Evolutionary conservation across 2,329 filamentous ascomycete genomes (phyloP), one percentile per base, ranked within the genome.

Genomic region (Aspergillus bombycis): DNA sequence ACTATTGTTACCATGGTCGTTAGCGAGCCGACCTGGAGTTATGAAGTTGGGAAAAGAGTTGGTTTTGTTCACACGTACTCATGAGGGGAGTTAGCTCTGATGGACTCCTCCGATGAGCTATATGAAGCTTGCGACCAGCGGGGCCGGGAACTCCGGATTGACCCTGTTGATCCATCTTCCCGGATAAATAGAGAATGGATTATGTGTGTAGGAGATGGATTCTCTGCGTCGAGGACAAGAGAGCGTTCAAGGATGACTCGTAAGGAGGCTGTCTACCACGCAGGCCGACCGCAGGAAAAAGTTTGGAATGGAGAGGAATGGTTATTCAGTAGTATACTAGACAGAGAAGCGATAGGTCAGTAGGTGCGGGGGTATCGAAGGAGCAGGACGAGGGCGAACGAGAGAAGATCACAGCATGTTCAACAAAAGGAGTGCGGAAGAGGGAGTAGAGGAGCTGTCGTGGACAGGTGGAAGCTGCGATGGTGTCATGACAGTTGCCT

Each of bases 61-160:
- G 16, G 36, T 32, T n/a, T 23, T 12, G 11, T 21, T 58, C 26
- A 26, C 43, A 93, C 92, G 88, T 92, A 93, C 93, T 96, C 92
- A 98, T 96, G 80, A 98, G 84, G 69, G 94, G 95, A 64, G 94
- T 98, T 80, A 98, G 86, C 86, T 98, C 95, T 71, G 95, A 98
- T 69, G 94, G 95, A 83, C 93, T 97, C 81, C 94, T 90, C 77
- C 94, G 91, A 84, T 98, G 94, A 75, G 94, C 94, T 82, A 98
- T 97, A 84, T 98, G 94, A 79, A 98, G 88, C 79, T 94, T 91
- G 77, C 94, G 93, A 76, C 93, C 93, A 78, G 90, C 82, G 74
- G 92, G 92, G 72, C 93, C 93, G 77, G 84, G 82, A 63, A 80
- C 79, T 63, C 80, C 80, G 67, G 80, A 79, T 72, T 83, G 79